Conservation (phyloP, 257 asterid genomes). For the Apocynum venetum region DNA sequence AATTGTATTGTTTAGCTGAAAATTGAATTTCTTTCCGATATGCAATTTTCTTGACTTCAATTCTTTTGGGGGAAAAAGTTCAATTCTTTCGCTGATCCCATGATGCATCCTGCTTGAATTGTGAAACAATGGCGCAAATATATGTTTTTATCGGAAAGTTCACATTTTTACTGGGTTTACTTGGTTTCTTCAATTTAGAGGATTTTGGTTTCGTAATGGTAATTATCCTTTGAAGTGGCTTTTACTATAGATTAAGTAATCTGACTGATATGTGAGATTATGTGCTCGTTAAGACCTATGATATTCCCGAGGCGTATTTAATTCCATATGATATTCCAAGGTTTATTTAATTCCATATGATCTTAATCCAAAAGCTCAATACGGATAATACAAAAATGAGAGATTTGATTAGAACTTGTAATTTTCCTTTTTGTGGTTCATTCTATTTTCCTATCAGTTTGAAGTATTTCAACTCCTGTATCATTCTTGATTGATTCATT, state of each 20-base stretch:
- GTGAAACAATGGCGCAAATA: background rate
- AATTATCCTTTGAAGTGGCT: background rate
- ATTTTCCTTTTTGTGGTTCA: background rate
- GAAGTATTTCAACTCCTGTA: background rate
- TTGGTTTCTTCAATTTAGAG: background rate
- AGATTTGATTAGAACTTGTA: background rate
- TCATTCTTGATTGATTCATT: background rate
- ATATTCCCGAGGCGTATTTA: too few relatives aligned
- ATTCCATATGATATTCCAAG: background rate
- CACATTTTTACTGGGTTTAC: background rate
- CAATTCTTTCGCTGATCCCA: constrained; percentile 4
- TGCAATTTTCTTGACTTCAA: too few relatives aligned
- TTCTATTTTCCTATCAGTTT: background rate
- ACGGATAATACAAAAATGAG: background rate
- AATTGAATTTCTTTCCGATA: background rate
- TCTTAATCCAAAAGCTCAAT: too few relatives aligned
- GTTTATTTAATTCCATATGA: background rate
- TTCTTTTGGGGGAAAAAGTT: background rate
- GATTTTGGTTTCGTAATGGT: background rate
- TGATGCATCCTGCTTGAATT: background rate
- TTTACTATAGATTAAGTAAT: background rate
- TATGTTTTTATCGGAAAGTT: background rate
- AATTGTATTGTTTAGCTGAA: background rate
- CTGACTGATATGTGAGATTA: background rate
- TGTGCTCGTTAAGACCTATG: background rate